Conservation (phyloP, 805 yeast species). For the Saccharomycopsis selenospora region DNA sequence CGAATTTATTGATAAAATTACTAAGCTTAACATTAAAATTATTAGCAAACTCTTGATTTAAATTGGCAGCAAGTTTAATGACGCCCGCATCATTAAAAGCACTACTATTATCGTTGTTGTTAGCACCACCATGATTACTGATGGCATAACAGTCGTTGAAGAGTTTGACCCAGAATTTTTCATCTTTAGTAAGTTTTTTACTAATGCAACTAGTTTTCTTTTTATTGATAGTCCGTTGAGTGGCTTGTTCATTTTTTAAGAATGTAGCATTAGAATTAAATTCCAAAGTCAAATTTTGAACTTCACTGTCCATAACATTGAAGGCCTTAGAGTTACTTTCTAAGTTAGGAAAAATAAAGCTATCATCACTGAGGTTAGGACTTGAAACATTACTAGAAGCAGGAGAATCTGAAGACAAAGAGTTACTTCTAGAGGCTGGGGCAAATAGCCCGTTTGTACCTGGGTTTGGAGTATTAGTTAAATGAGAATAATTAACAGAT, state of each 20-base stretch:
- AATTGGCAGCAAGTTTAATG: background rate
- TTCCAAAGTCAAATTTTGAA: conserved; percentile 19
- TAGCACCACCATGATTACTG: background rate
- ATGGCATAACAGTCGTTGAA: conserved; percentile 15
- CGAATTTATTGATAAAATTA: conserved; percentile 13
- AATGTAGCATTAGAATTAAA: conserved; percentile 17
- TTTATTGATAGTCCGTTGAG: conserved; percentile 18
- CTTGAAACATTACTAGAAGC: conserved; percentile 8
- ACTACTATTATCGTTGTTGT: background rate
- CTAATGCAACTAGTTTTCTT: conserved; percentile 16
- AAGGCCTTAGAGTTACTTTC: conserved; percentile 17
- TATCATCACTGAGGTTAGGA: conserved; percentile 19
- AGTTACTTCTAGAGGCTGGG: background rate
- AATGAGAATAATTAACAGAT: background rate
- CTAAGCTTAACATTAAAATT: conserved; percentile 13
- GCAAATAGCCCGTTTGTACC: background rate
- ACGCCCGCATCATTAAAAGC: background rate
- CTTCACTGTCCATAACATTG: conserved; percentile 18
- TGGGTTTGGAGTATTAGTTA: background rate
- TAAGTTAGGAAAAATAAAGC: conserved; percentile 15
- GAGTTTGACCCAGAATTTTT: conserved; percentile 19
- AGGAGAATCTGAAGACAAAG: background rate
- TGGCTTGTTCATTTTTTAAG: conserved; percentile 13
- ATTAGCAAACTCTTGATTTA: conserved; percentile 15
- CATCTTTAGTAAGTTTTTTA: conserved; percentile 17